Evolutionary conservation across 2,329 filamentous ascomycete species (phyloP), one percentile per base, ranked within the genome.

Genomic region (Nothophaeocryptopus gaeumannii): DNA sequence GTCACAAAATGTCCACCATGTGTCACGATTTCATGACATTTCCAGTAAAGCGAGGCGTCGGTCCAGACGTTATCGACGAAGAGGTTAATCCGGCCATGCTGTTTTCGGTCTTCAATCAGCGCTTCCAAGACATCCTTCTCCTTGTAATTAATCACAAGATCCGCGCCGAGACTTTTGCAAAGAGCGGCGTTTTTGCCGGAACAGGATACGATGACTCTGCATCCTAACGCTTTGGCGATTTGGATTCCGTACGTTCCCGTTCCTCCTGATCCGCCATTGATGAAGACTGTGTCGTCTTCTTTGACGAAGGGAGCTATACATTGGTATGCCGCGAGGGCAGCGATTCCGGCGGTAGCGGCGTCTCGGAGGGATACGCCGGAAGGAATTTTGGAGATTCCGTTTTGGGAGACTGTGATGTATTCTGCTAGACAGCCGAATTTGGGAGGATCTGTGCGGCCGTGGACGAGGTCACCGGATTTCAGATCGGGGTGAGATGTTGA

Each of bases 181-280:
- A 86, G 64, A 38, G 79, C 74, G 0, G 76, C 70, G 62, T 86
- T 87, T 5, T 64, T 64, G 0, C 70, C 73, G 8, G 82, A 85
- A 60, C 83, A 86, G 4, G 75, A 76, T 2, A 74, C 73, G 2
- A 77, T 80, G 30, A 87, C 83, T 53, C 78, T 70, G 56, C 78
- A 83, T 0, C 82, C 82, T 3, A 81, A 60, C 0, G 71, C 70
- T 63, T 84, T 85, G 8, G 82, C 83, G 38, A 86, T 76, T 61
- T 86, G 83, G 45, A 86, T 80, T 0, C 74, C 78, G 50, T 76
- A 84, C 0, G 76, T 74, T 0, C 84, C 84, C 1, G 74, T 77
- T 0, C 83, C 83, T 8, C 84, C 84, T 5, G 76, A 80, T 0
- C 82, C 82, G 10, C 82, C 83, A 56, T 86, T 85, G 64, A 86